Evolutionary conservation across 805 yeast genomes (phyloP).

Genomic region (Ascoidea tarda): DNA sequence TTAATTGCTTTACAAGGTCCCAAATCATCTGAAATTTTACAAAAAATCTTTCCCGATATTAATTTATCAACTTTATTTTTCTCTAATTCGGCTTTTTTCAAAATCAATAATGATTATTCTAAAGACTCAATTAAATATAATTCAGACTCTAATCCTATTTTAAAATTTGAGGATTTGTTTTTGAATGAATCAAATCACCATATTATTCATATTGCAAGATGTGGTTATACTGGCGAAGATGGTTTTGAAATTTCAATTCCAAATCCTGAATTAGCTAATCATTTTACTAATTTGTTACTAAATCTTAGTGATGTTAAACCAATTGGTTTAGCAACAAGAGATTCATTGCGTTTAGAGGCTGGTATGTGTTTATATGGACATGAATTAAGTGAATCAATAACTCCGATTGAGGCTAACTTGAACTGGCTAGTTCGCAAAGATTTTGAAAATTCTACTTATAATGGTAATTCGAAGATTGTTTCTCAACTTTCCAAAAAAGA

Average conservation of each 20-base stretch:
- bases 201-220: slow-evolving; percentile 71
- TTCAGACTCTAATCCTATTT: neutral
- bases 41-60: slow-evolving; percentile 38
- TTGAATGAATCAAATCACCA: slow-evolving; percentile 22
- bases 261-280: slow-evolving; percentile 33
- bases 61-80: slow-evolving; percentile 53
- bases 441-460: slow-evolving; percentile 53
- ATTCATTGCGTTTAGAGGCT: slow-evolving; percentile 88
- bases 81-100: slow-evolving; percentile 48
- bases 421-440: slow-evolving; percentile 82
- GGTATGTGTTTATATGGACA: slow-evolving; percentile 97
- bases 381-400: slow-evolving; percentile 63
- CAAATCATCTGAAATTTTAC: slow-evolving; percentile 50
- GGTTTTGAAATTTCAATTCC: slow-evolving; percentile 89
- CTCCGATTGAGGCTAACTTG: slow-evolving; percentile 83
- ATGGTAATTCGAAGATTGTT: slow-evolving; percentile 62
- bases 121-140: neutral
- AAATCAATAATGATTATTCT: slow-evolving; percentile 3
- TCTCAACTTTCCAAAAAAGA: slow-evolving; percentile 57
- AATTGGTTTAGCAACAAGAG: slow-evolving; percentile 97
- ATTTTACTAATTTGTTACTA: slow-evolving; percentile 42
- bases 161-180: slow-evolving; percentile 11
- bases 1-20: slow-evolving; percentile 93
- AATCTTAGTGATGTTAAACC: slow-evolving; percentile 42
- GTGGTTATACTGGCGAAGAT: slow-evolving; percentile 98